Conservation (phyloP, 192 early-diverging fungal species). For the Backusella mclennaniae region DNA sequence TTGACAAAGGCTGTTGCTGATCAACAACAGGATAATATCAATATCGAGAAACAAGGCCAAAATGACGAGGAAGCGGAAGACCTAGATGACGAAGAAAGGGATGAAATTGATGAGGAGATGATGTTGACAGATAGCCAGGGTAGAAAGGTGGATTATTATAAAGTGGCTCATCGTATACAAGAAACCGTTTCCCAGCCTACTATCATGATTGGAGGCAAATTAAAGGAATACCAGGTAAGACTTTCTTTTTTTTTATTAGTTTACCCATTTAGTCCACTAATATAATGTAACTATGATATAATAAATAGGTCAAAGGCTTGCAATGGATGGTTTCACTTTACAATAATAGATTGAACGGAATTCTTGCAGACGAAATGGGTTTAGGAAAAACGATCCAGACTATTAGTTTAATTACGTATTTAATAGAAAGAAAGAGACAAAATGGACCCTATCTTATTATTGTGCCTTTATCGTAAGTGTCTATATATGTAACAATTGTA, state of each 20-base stretch:
- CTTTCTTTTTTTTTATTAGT: not conserved
- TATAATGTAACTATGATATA: not conserved
- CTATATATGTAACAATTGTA: not conserved
- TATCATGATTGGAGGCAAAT: constrained; percentile 82
- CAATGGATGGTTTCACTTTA: constrained; percentile 99
- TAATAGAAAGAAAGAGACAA: constrained; percentile 93
- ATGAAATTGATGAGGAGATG: constrained; percentile 36
- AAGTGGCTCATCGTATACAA: constrained; percentile 79
- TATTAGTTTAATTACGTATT: constrained; percentile 90
- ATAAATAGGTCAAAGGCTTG: constrained; percentile 75
- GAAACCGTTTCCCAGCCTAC: constrained; percentile 78
- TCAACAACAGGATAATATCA: constrained; percentile 67
- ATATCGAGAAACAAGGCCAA: constrained; percentile 43
- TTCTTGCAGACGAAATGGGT: constrained; percentile 96
- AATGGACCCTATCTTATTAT: constrained; percentile 93
- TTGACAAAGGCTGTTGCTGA: constrained; percentile 82
- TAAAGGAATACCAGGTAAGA: constrained; percentile 91
- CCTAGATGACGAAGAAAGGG: not conserved
- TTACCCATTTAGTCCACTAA: not conserved
- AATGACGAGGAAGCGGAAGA: constrained; percentile 26
- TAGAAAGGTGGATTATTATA: constrained; percentile 78
- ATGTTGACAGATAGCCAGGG: constrained; percentile 39
- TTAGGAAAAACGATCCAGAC: constrained; percentile 92
- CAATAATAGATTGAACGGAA: constrained; percentile 97
- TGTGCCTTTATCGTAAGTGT: constrained; percentile 86